Evolutionary conservation across 2,329 filamentous ascomycete species (phyloP).

Genomic region (Apiospora saccharicola): DNA sequence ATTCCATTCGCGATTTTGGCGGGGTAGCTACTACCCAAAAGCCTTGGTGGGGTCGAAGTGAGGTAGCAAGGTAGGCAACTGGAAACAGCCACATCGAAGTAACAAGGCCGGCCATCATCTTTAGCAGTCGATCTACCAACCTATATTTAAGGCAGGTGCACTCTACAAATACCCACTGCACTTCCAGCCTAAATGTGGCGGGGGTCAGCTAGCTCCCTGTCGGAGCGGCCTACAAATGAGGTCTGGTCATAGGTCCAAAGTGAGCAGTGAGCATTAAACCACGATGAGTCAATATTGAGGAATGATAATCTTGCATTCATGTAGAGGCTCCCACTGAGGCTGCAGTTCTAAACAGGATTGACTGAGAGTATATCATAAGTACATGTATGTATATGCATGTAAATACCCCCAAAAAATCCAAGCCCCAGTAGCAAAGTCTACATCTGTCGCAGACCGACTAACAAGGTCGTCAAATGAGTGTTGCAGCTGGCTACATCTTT

Average conservation of each 20-base stretch:
- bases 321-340: no score
- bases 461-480: neutral
- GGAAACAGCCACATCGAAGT: neutral
- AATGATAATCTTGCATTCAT: neutral
- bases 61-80: neutral
- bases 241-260: no score
- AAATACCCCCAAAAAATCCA: neutral
- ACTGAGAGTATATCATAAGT: neutral
- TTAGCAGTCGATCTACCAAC: neutral
- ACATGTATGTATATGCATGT: neutral
- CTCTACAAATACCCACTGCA: neutral
- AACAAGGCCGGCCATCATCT: neutral
- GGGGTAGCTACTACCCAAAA: neutral
- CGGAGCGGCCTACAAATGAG: neutral
- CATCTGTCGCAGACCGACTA: neutral
- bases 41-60: constrained; percentile 17
- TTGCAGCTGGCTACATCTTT: neutral
- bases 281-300: neutral
- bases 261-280: neutral
- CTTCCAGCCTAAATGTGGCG: neutral
- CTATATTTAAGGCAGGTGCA: neutral
- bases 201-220: neutral
- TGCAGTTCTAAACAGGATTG: neutral
- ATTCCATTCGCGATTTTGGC: constrained; percentile 14
- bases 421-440: neutral